Base-by-base conservation (phyloP, 2,329 filamentous ascomycete genomes). In the Rosellinia necatrix region DNA sequence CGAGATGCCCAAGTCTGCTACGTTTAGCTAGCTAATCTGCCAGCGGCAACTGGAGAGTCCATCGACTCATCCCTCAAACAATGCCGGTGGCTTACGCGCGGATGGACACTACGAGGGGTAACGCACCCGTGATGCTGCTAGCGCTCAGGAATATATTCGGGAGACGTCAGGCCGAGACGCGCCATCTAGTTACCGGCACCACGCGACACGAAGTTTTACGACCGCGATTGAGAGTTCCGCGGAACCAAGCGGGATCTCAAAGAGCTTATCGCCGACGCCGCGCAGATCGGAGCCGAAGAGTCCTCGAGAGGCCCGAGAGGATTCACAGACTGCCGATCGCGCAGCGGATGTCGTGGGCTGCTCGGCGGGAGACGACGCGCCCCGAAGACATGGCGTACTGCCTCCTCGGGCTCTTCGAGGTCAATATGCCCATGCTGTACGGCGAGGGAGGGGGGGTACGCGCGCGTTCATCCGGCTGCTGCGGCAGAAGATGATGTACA, bases 371-470 rank as follows among this genome's bases (percentile, higher is more conserved):
- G 25, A 66, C 64, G 0, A 63, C 65, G 1, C 61, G 66, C 7
- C 30, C 48, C 1, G 66, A 70, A 47, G 67, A 69, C 32, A 49
- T 63, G 1, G 65, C 68, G 3, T 70, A 70, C 50, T 66, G 61
- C 21, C 62, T 70, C 2, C 51, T 69, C 15, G 68, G 67, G 7
- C 60, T 70, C 4, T 68, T 70, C 57, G 63, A 67, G 41, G 59
- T 70, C 2, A 64, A 66, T 35, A 66, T 69, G 63, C 61, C 66
- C 2, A 50, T 67, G n/a, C 47, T 69, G 8, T 70, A 70, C 49
- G 67, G 67, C 9, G 68, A 70, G 51, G 68, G 63, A 1, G 19
- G 8, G 68, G 69, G 51, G 68, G 63, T 1, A 19, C 35, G 17
- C 62, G 58, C 7, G 64, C 66, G 1, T 68, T 68, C 34, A 41